These are phyloP conservation scores for Erysiphe pulchra DNA, from an alignment of 2,329 filamentous ascomycete species.

Conservation along the genomic window DNA sequence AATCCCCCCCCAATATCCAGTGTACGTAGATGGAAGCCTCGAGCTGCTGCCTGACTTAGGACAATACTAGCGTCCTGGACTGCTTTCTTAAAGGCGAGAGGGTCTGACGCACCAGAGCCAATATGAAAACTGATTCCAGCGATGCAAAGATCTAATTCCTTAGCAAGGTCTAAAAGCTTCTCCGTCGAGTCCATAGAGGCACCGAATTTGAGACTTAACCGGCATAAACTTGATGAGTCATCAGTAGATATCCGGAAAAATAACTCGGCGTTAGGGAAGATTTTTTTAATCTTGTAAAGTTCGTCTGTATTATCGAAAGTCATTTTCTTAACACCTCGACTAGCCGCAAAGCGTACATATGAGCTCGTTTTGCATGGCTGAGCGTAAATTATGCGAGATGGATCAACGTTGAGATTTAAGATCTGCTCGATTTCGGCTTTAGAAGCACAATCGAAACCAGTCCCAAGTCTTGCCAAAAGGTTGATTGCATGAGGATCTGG, in stretches of 20 bases:
- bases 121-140: constrained; percentile 96
- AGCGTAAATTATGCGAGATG: constrained; percentile 88
- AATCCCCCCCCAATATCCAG: constrained; percentile 92
- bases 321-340: constrained; percentile 82
- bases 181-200: constrained; percentile 64
- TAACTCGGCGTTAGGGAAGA: constrained; percentile 71
- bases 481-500: constrained; percentile 72
- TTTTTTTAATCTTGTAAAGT: constrained; percentile 87
- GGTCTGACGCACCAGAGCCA: constrained; percentile 84
- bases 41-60: constrained; percentile 55
- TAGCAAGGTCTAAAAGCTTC: constrained; percentile 53
- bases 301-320: constrained; percentile 98
- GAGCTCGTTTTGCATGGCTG: constrained; percentile 99
- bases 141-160: constrained; percentile 63
- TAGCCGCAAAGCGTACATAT: constrained; percentile 74
- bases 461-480: constrained; percentile 67
- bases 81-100: constrained; percentile 71
- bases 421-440: constrained; percentile 93
- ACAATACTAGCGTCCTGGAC: constrained; percentile 71
- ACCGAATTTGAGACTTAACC: constrained; percentile 91
- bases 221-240: constrained; percentile 81
- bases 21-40: constrained; percentile 63
- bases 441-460: constrained; percentile 94
- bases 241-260: constrained; percentile 90
- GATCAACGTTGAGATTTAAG: constrained; percentile 55